These are phyloP conservation scores for Tuctoria greenei DNA, from an alignment of 176 grass and related monocot species.

Conservation along the genomic window DNA sequence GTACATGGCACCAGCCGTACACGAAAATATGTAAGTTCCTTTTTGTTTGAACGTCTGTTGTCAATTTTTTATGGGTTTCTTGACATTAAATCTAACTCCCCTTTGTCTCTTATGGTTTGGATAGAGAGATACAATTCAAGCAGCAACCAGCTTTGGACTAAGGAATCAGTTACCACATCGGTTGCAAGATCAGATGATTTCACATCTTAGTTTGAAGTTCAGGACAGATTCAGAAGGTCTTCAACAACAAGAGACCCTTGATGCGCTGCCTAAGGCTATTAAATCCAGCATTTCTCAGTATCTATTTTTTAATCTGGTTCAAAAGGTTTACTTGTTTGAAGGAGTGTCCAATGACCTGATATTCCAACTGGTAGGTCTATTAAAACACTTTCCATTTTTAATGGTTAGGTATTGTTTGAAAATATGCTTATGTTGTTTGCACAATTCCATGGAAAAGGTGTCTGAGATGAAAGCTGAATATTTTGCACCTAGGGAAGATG, in stretches of 20 bases:
- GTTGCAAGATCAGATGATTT: slow-evolving; percentile 99
- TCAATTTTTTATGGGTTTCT: neutral
- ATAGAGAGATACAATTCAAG: slow-evolving; percentile 97
- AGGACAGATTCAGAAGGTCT: slow-evolving; percentile 98
- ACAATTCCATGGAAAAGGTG: slow-evolving; percentile 47
- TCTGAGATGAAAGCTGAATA: slow-evolving; percentile 99
- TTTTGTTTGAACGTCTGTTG: slow-evolving; percentile 13
- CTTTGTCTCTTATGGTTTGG: slow-evolving; percentile 30
- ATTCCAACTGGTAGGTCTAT: slow-evolving; percentile 76
- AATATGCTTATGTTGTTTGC: slow-evolving; percentile 31
- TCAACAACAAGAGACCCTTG: slow-evolving; percentile 95
- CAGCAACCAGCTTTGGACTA: slow-evolving; percentile 81
- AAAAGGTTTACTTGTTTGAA: slow-evolving; percentile 75
- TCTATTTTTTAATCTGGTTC: slow-evolving; percentile 78
- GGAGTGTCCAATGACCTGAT: slow-evolving; percentile 81
- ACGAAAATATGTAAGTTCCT: slow-evolving; percentile 80
- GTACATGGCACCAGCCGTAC: slow-evolving; percentile 94
- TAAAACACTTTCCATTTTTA: neutral
- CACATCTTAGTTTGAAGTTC: slow-evolving; percentile 96
- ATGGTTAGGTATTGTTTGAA: slow-evolving; percentile 10
- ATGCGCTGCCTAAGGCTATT: slow-evolving; percentile 90
- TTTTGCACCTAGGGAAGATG: slow-evolving; percentile 96
- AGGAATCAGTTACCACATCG: slow-evolving; percentile 79
- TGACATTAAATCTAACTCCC: neutral
- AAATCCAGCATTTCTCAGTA: slow-evolving; percentile 94